These are phyloP conservation scores for Oryza glumipatula DNA, from an alignment of 176 grass and related monocot species.

Conservation along the genomic window DNA sequence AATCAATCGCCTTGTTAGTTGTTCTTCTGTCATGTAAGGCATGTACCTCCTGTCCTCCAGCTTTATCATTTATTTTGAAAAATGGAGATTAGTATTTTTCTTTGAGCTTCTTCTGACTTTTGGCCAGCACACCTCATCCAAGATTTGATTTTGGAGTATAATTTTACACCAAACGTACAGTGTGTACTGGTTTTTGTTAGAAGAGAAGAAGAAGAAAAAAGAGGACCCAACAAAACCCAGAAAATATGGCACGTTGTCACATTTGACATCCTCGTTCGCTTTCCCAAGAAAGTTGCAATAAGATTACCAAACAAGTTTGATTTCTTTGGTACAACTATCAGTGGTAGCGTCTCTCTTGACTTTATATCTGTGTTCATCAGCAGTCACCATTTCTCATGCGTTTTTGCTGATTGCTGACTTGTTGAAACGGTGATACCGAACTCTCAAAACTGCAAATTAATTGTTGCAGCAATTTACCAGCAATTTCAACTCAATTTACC, in stretches of 20 bases:
- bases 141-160: neutral
- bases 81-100: neutral
- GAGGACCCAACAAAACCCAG: neutral
- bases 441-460: neutral
- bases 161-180: neutral
- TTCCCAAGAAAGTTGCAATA: constrained; percentile 19
- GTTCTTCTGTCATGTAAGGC: constrained; percentile 34
- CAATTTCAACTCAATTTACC: neutral
- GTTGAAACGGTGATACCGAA: neutral
- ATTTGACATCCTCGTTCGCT: neutral
- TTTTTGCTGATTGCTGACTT: neutral
- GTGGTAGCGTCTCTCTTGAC: neutral
- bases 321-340: neutral
- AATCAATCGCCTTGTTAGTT: constrained; percentile 11
- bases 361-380: neutral
- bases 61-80: constrained; percentile 35
- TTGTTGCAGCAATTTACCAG: neutral
- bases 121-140: neutral
- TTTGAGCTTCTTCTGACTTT: constrained; percentile 42
- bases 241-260: neutral
- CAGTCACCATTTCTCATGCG: neutral
- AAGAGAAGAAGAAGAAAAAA: neutral
- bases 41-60: constrained; percentile 34
- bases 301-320: neutral
- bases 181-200: neutral